These are phyloP conservation scores for Aspergillus funiculosus DNA, from an alignment of 495 filamentous ascomycete species.

Conservation along the genomic window DNA sequence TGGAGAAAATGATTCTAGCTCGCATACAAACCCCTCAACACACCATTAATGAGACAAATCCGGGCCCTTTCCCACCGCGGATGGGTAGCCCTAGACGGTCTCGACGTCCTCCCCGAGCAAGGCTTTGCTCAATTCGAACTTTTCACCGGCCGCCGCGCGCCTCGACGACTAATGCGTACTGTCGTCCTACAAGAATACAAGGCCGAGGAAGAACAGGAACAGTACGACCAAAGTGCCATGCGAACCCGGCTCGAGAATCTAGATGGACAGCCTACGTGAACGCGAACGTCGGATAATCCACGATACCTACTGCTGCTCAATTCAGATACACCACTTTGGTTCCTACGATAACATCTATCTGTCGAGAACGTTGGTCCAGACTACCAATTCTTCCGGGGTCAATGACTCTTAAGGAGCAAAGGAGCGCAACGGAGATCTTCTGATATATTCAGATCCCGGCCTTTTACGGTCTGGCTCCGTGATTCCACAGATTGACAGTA, in stretches of 20 bases:
- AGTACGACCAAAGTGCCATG: constrained; percentile 31
- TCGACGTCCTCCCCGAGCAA: constrained; percentile 73
- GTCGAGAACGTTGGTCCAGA: too few species aligned
- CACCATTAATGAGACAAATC: constrained; percentile 64
- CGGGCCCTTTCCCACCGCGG: constrained; percentile 49
- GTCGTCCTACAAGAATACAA: constrained; percentile 39
- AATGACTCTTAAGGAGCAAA: too few species aligned
- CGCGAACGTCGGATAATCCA: too few species aligned
- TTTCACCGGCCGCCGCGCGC: constrained; percentile 70
- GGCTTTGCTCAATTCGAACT: constrained; percentile 77
- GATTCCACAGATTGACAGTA: too few species aligned
- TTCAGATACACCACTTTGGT: too few species aligned
- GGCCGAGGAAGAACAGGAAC: constrained; percentile 33
- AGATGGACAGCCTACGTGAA: constrained; percentile 37
- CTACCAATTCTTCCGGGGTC: too few species aligned
- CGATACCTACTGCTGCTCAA: too few species aligned
- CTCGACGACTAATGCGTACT: constrained; percentile 58
- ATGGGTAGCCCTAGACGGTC: constrained; percentile 70
- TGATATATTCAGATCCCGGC: too few species aligned
- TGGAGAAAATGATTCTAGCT: constrained; percentile 29
- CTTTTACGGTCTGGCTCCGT: too few species aligned
- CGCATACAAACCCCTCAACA: constrained; percentile 66
- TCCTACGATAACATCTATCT: too few species aligned
- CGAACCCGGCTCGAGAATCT: constrained; percentile 32
- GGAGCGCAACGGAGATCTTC: too few species aligned